phyloP scores from a whole-genome alignment of 108 stramenopile species.

The Discostella pseudostelligera region DNA sequence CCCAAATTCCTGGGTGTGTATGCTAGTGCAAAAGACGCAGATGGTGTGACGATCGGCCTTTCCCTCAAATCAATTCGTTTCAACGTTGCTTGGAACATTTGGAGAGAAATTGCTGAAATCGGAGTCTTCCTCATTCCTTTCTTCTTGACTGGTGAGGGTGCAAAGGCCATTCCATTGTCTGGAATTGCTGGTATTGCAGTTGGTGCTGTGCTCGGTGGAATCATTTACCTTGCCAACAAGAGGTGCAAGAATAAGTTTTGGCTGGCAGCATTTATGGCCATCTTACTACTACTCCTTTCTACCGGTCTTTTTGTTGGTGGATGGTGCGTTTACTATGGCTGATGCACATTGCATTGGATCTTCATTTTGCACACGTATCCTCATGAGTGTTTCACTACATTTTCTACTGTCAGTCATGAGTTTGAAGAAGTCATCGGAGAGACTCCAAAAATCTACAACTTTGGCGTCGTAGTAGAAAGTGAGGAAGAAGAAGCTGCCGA shows the following conservation, averaged over 20 bases:
- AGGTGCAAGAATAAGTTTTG: constrained; percentile 54
- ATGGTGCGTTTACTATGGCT: constrained; percentile 20
- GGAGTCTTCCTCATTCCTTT: constrained; percentile 84
- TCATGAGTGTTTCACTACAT: background rate
- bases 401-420: constrained; percentile 38
- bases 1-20: constrained; percentile 78
- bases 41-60: constrained; percentile 46
- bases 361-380: no score
- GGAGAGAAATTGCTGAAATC: constrained; percentile 82
- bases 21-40: constrained; percentile 44
- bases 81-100: constrained; percentile 88
- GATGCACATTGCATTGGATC: no score
- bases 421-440: constrained; percentile 65
- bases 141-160: constrained; percentile 66
- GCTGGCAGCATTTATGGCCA: constrained; percentile 60
- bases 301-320: constrained; percentile 75
- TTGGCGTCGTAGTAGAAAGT: constrained; percentile 22
- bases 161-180: constrained; percentile 66
- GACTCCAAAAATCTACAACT: constrained; percentile 55
- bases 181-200: constrained; percentile 63
- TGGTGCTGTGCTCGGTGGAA: constrained; percentile 48
- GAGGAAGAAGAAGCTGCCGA: background rate
- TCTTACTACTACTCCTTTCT: constrained; percentile 57
- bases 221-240: constrained; percentile 66
- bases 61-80: constrained; percentile 69